These are phyloP conservation scores for Solanum bulbocastanum DNA, from an alignment of 257 asterid genomes.

Conservation along the genomic window DNA sequence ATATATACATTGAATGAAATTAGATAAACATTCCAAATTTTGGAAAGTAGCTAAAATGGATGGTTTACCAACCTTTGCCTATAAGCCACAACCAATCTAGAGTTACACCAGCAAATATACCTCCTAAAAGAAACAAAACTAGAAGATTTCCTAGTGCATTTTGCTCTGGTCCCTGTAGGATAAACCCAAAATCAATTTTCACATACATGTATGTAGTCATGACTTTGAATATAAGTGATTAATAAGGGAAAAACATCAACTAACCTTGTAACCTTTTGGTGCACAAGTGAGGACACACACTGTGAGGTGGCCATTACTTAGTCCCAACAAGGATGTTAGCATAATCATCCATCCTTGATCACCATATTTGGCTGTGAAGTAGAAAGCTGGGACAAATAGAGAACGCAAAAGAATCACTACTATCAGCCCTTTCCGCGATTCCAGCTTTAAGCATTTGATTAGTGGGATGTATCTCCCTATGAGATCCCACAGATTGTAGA, in stretches of 20 bases:
- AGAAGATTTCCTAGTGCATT: slow-evolving; percentile 30
- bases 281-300: slow-evolving; percentile 37
- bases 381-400: slow-evolving; percentile 27
- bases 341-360: slow-evolving; percentile 45
- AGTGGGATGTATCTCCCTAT: slow-evolving; percentile 31
- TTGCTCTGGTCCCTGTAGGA: slow-evolving; percentile 29
- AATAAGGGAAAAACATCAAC: background rate
- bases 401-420: slow-evolving; percentile 8
- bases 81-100: slow-evolving; percentile 40
- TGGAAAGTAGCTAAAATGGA: background rate
- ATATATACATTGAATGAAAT: background rate
- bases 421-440: slow-evolving; percentile 20
- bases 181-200: background rate
- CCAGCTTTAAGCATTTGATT: slow-evolving; percentile 14
- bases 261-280: slow-evolving; percentile 38
- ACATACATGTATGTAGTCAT: background rate
- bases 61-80: slow-evolving; percentile 35
- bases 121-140: slow-evolving; percentile 26
- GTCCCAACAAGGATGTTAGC: slow-evolving; percentile 25
- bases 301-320: slow-evolving; percentile 31
- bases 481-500: slow-evolving; percentile 40
- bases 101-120: slow-evolving; percentile 34
- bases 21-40: background rate
- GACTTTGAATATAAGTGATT: background rate
- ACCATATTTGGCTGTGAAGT: slow-evolving; percentile 32